Evolutionary conservation across 2,329 filamentous ascomycete species (phyloP), one percentile per base, ranked within the genome.

Genomic region (Aspergillus jensenii): DNA sequence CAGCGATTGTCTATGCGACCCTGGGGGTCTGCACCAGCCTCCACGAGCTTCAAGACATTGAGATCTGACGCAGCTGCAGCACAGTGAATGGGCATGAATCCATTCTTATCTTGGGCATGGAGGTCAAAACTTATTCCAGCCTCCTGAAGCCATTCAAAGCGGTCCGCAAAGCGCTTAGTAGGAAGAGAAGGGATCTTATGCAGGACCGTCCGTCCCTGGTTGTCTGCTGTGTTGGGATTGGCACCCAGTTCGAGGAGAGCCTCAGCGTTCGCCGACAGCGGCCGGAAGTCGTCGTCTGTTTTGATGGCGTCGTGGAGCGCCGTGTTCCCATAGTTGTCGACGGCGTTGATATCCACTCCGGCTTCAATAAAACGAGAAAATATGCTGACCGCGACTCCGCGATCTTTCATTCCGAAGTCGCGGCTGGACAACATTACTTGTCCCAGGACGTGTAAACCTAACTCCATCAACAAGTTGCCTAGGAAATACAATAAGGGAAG

Each of bases 31-130:
- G 58, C 58, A 14, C 60, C 58, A 15, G 47, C 33, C 14, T 56
- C 27, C 23, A 60, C 41, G 1, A 62, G 37, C 41, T 40, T 51
- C 19, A 21, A 44, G 19, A 56, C 43, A 39, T 52, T 60, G 2
- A 25, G 12, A 8, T 53, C 58, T 6, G 51, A 51, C 3, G 43
- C 23, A n/a, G 51, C 33, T 14, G 58, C 41, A 15, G 58, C 55
- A 25, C 50, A 51, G 46, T 62, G 60, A 14, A 62, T 40, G 40
- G 58, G 43, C 11, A 53, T 60, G 35, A 54, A 21, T 2, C 60
- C 58, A 3, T 52, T 19, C 27, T 52, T 1, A 14, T 59, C 57
- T 35, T 21, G 21, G 12, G 52, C 47, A 25, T 56, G 39, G 31
- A 55, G 44, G 14, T 55, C 52, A 8, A 55, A 6, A 15, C 52